Evolutionary conservation across 257 asterid genomes (phyloP), one percentile per base, ranked within the genome.

Genomic region (Anisodus acutangulus): DNA sequence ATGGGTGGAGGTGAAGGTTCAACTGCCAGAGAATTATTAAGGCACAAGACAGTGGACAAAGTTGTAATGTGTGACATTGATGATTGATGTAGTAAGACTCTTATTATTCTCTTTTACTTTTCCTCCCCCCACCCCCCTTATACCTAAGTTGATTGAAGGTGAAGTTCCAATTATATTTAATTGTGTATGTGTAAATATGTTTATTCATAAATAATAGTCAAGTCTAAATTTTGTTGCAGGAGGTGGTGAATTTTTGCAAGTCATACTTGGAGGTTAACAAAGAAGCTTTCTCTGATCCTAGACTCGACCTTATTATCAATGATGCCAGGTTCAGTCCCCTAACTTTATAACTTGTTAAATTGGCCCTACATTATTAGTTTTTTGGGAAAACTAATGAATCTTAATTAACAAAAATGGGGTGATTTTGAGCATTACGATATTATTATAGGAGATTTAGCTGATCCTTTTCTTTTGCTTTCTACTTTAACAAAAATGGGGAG

Each of bases 1-100:
- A 95, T 95, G 98, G 99, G 99, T n/a, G 99, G 99, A 81, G 99
- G 99, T 88, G 99, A 95, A 89, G 98, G 99, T 9, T 95, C 99
- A 26, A 92, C 99, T 78, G 97, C 99, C 55, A 93, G 98, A 88
- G 98, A 95, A 87, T 85, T 92, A 80, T 91, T 95, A 35, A 91
- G 99, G 81, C 98, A 95, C 91, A 90, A 84, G 66, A 79, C 95
- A 0, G 92, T 94, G 62, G 94, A 93, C 53, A 95, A 94, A 85
- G 95, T 95, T 86, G 89, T 93, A 88, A 95, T 95, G 98, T 94
- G 99, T 89, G 99, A 95, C 86, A 94, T 95, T 87, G 99, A 95
- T 90, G n/a, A 94, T 95, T 87, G 99, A 95, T 89, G 91, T 92
- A 97, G 99, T 95, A 57, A 89, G 31, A 58, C 17, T 49, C 31